These are phyloP conservation scores for Coleophoma cylindrospora DNA, from an alignment of 2,329 filamentous ascomycete species.

Conservation along the genomic window DNA sequence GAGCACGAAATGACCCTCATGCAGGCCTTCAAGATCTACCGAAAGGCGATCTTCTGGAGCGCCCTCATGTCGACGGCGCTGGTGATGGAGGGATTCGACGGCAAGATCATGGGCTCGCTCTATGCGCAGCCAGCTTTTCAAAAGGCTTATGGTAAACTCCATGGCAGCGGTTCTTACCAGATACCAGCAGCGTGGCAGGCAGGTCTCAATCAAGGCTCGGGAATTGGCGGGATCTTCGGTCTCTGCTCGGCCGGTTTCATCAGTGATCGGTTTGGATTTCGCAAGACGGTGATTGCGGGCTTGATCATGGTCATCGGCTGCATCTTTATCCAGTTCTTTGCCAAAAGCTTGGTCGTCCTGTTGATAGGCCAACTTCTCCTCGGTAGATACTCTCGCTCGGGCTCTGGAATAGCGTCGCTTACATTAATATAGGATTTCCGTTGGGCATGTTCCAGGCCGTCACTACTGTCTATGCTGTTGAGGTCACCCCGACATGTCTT, in stretches of 20 bases:
- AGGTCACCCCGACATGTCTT: slow-evolving; percentile 44
- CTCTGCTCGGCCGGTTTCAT: slow-evolving; percentile 33
- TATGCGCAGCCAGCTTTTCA: slow-evolving; percentile 24
- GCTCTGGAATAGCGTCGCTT: slow-evolving; percentile 41
- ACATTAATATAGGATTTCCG: slow-evolving; percentile 45
- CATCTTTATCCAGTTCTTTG: slow-evolving; percentile 42
- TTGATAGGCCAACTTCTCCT: slow-evolving; percentile 35
- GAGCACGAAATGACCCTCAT: slow-evolving; percentile 2
- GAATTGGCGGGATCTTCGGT: slow-evolving; percentile 35
- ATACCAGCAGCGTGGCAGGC: slow-evolving; percentile 35
- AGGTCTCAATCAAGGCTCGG: slow-evolving; percentile 32
- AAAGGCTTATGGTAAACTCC: slow-evolving; percentile 22
- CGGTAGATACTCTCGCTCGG: slow-evolving; percentile 40
- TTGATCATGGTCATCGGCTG: slow-evolving; percentile 35
- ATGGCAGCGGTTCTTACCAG: slow-evolving; percentile 26
- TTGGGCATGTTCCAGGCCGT: slow-evolving; percentile 39
- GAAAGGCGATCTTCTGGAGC: slow-evolving; percentile 18
- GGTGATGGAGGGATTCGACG: slow-evolving; percentile 32
- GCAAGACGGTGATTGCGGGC: slow-evolving; percentile 38
- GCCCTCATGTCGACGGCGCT: slow-evolving; percentile 27
- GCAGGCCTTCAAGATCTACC: slow-evolving; percentile 3
- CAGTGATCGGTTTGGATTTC: slow-evolving; percentile 36
- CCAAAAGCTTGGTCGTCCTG: slow-evolving; percentile 37
- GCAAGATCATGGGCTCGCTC: slow-evolving; percentile 28
- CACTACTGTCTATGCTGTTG: slow-evolving; percentile 24